These are phyloP conservation scores for Neopestalotiopsis sp. DNA, from an alignment of 2,329 filamentous ascomycete genomes.

Conservation along the genomic window DNA sequence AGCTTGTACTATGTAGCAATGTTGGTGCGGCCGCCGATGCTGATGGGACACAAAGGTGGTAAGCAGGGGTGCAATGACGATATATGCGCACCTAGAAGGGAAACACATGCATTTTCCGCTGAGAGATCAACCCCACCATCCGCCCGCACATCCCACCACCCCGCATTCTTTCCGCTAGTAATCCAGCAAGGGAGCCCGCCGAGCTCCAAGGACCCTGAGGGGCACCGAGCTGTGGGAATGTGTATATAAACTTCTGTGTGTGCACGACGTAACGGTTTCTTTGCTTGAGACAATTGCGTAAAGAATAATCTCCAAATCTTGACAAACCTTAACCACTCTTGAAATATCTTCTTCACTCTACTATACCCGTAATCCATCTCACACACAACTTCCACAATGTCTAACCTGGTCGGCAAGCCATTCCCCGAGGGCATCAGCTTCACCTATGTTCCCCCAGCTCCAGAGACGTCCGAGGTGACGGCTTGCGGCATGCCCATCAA, in stretches of 20 bases:
- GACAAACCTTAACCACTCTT: background rate
- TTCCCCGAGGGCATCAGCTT: slow-evolving; percentile 85
- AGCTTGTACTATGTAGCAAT: background rate
- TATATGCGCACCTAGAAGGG: background rate
- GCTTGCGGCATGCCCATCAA: slow-evolving; percentile 79
- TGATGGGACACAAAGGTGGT: background rate
- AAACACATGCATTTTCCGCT: too few relatives aligned
- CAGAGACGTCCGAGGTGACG: slow-evolving; percentile 71
- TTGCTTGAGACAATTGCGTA: background rate
- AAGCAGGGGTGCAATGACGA: background rate
- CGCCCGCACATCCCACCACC: background rate
- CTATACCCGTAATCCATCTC: too few relatives aligned
- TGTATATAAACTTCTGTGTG: background rate
- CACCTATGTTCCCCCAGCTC: slow-evolving; percentile 80
- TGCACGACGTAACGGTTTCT: slow-evolving; percentile 11
- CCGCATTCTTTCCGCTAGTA: background rate
- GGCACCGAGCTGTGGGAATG: background rate
- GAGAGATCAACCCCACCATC: background rate
- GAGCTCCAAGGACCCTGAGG: background rate
- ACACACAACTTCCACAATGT: slow-evolving; percentile 44
- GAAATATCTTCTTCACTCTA: background rate
- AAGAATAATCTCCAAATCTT: background rate
- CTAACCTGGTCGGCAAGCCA: slow-evolving; percentile 77
- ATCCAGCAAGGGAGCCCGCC: background rate
- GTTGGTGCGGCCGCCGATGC: background rate